Evolutionary conservation across 441 rosid species (phyloP).

Genomic region (Brassica hybrid): DNA sequence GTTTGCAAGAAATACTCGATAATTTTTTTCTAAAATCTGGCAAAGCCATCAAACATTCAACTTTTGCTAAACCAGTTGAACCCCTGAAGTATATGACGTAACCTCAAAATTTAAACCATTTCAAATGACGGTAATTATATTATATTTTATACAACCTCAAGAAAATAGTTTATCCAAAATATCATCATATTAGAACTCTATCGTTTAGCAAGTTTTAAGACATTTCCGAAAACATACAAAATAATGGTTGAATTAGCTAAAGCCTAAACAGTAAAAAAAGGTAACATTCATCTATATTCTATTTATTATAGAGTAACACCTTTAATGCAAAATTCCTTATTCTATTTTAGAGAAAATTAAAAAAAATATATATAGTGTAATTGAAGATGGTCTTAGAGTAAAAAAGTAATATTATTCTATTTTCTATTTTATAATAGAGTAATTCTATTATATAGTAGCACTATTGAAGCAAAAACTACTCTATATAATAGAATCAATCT

Average conservation of each 20-base stretch:
- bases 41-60: not conserved
- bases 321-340: no score
- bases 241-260: not conserved
- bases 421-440: no score
- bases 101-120: not conserved
- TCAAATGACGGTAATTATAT: not conserved
- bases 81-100: not conserved
- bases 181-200: not conserved
- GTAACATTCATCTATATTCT: no score
- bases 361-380: no score
- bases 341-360: no score
- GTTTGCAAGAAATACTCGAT: not conserved
- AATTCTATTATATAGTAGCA: no score
- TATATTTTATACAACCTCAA: not conserved
- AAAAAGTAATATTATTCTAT: no score
- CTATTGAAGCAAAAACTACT: no score
- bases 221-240: conserved; percentile 12
- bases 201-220: not conserved
- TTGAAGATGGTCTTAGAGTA: no score
- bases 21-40: not conserved
- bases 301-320: no score
- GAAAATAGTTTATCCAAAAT: not conserved
- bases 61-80: not conserved
- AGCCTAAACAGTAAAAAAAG: no score
- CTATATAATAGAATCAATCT: no score